Percentiles rank a stretch among this genome's conserved stretches.
Conservation (phyloP, 1,139 yeast genomes). For the Geotrichum aggregatum region DNA sequence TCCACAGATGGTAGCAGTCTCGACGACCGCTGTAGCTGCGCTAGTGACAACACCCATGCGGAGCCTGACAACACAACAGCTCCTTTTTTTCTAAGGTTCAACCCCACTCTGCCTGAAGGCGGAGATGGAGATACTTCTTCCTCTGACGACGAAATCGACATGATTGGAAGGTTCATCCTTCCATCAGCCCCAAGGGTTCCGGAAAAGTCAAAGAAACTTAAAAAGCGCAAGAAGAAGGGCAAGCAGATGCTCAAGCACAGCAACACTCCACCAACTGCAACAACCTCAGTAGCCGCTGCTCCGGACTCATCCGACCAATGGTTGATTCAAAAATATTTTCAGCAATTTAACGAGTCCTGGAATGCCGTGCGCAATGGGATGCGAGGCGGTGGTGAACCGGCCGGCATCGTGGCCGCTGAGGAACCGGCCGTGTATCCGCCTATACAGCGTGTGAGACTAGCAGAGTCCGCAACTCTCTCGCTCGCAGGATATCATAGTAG, state of each 20-base stretch:
- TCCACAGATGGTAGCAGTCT: conserved; percentile 6
- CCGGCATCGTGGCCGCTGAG: conserved; percentile 50
- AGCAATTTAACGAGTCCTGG: conserved; percentile 22
- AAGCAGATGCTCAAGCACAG: not conserved
- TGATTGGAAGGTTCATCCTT: conserved; percentile 18
- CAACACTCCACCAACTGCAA: not conserved
- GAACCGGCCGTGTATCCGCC: conserved; percentile 49
- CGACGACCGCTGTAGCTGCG: not conserved
- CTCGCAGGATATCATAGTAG: conserved; percentile 15
- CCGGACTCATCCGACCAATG: conserved; percentile 9
- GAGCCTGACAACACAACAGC: not conserved
- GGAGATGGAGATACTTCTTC: conserved; percentile 7
- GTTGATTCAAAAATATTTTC: conserved; percentile 20
- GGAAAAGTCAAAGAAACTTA: not conserved
- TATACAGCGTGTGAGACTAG: conserved; percentile 50
- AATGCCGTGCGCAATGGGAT: conserved; percentile 13
- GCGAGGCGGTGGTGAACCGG: conserved; percentile 45
- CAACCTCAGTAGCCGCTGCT: not conserved
- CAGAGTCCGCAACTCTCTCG: conserved; percentile 20
- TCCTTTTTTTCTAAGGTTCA: not conserved
- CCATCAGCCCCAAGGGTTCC: not conserved
- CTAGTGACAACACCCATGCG: not conserved
- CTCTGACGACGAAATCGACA: conserved; percentile 16
- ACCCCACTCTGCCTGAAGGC: not conserved
- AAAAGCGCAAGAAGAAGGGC: conserved; percentile 7